These are phyloP conservation scores for Suhomyces panamericanus DNA, from an alignment of 1,139 yeast genomes.

Conservation along the genomic window DNA sequence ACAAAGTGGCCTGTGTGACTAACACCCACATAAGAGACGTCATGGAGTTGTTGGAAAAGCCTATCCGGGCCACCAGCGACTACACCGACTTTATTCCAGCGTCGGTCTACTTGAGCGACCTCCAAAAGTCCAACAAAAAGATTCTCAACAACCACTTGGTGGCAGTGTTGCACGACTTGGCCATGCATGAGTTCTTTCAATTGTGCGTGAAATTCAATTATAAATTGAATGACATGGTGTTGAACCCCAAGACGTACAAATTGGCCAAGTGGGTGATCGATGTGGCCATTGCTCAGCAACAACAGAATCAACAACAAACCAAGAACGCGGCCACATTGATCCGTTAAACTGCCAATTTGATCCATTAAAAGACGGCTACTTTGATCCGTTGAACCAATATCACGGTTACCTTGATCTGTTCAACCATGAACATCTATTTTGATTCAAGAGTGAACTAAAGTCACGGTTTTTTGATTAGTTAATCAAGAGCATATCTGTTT, in stretches of 20 bases:
- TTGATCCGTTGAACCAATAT: too few species aligned
- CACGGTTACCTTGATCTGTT: too few species aligned
- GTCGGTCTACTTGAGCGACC: slow-evolving; percentile 45
- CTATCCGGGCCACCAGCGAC: slow-evolving; percentile 47
- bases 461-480: too few species aligned
- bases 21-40: slow-evolving; percentile 56
- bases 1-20: slow-evolving; percentile 49
- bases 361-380: too few species aligned
- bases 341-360: too few species aligned
- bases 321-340: slow-evolving; percentile 4
- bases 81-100: slow-evolving; percentile 44
- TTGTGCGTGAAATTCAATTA: slow-evolving; percentile 63
- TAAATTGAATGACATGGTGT: slow-evolving; percentile 60
- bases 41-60: slow-evolving; percentile 57
- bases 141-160: slow-evolving; percentile 42
- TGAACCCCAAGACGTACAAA: slow-evolving; percentile 61
- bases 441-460: too few species aligned
- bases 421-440: too few species aligned
- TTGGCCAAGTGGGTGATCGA: slow-evolving; percentile 74
- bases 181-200: slow-evolving; percentile 63
- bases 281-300: slow-evolving; percentile 57
- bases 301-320: slow-evolving; percentile 16
- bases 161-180: slow-evolving; percentile 58
- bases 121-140: slow-evolving; percentile 22
- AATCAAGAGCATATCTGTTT: too few species aligned